Conservation (phyloP, 345 rosid genomes). For the Eucalyptus lansdowneana region DNA sequence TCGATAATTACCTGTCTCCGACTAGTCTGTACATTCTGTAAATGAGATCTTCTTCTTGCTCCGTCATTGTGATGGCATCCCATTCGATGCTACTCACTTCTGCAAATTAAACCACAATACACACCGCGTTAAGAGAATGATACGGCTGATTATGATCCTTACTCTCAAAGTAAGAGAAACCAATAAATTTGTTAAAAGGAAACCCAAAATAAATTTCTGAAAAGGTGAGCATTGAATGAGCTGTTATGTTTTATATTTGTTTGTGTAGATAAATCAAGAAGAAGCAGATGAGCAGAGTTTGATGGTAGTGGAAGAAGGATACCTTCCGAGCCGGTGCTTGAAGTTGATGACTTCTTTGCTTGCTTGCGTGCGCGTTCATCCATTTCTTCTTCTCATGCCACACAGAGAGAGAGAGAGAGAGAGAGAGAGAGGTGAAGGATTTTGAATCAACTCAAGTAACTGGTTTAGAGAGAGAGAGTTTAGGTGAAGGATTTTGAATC, state of each 20-base stretch:
- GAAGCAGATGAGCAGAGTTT: not conserved
- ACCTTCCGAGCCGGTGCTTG: not conserved
- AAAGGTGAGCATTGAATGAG: not conserved
- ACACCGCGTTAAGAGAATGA: not conserved
- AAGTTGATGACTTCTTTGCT: not conserved
- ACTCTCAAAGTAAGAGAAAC: not conserved
- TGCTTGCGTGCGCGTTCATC: not conserved
- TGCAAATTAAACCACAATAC: not conserved
- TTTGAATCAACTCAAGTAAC: not conserved
- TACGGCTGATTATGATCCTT: not conserved
- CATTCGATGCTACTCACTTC: slow-evolving; percentile 40
- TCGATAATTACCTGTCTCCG: slow-evolving; percentile 27
- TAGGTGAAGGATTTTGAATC: not conserved
- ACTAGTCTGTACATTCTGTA: slow-evolving; percentile 37
- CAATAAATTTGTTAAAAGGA: not conserved
- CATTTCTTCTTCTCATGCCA: not conserved
- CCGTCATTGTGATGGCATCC: slow-evolving; percentile 26
- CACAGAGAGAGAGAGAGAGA: not conserved
- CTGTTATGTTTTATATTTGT: not conserved
- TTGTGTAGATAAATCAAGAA: not conserved
- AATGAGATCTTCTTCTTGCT: slow-evolving; percentile 48
- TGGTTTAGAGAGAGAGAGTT: not conserved
- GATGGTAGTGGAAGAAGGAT: not conserved
- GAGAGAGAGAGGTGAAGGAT: not conserved
- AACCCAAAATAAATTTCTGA: not conserved